Base-by-base conservation (phyloP, 2,329 filamentous ascomycete species). In the Ophiostoma tasmaniense region DNA sequence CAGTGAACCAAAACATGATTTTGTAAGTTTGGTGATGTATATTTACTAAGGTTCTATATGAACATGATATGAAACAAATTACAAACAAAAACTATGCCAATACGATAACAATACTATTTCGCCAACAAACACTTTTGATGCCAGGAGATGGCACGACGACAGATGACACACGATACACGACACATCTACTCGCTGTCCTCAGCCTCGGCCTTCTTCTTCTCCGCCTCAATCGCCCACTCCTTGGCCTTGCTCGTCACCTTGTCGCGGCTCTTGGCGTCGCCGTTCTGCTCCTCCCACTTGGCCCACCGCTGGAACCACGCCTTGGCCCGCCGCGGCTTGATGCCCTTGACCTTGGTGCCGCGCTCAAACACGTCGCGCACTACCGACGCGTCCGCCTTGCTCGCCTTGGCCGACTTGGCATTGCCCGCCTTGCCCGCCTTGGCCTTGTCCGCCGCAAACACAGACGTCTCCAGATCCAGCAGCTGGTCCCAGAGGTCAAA, bases 401-500 rank as follows among this genome's bases (percentile, higher is more conserved):
- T 65, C 20, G 33, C 42, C 20, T 78, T 80, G 70, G 87, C 86
- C 55, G 83, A 81, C 69, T 68, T 68, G 42, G 83, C 81, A 64
- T 64, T 68, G 42, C 55, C 65, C 37, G 61, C 28, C 61, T 64
- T 67, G 30, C 37, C 28, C 33, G 87, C 85, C 17, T 83, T 84
- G 67, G 78, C 75, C 66, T 71, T 71, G 13, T 70, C 70, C 30
- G 80, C 81, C 55, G 87, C 83, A 45, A 83, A 80, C 64, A 87
- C 84, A 20, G 85, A 83, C 71, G 89, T 84, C 81, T 99, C 95
- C 69, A 97, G 84, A 76, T 97, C 93, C 1, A 97, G 80, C 73
- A 96, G 88, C 79, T 96, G 89, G 78, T 92, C 95, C 94, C 94
- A 98, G 67, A 98, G 82, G 77, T 97, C 93, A 70, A 92, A 87